Conservation (phyloP, 1,139 yeast genomes). For the Saccharomyces hybrid region DNA sequence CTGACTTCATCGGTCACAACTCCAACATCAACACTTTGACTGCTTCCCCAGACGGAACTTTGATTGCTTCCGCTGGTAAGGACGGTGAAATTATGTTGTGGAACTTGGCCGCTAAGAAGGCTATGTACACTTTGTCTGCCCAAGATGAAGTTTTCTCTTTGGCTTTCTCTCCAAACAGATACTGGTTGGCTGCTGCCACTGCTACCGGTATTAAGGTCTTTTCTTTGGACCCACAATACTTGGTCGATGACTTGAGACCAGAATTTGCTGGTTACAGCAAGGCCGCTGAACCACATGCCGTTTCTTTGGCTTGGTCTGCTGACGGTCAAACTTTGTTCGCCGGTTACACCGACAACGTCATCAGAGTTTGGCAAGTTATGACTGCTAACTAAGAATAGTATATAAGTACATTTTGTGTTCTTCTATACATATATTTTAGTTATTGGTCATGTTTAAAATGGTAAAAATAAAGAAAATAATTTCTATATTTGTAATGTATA, state of each 20-base stretch:
- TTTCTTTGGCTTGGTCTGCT: constrained; percentile 99
- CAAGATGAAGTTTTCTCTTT: constrained; percentile 97
- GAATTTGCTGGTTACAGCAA: constrained; percentile 86
- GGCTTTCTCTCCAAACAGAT: constrained; percentile 99
- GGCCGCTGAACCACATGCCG: constrained; percentile 97
- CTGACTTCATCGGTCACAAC: constrained; percentile 99
- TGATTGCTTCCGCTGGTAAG: constrained; percentile 99
- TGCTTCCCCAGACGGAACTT: constrained; percentile 99
- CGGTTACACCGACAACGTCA: constrained; percentile 99
- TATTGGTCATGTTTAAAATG: constrained; percentile 6
- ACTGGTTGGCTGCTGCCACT: constrained; percentile 99
- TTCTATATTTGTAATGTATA: not conserved
- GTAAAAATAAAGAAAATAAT: not conserved
- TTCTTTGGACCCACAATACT: constrained; percentile 93
- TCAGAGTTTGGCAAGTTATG: constrained; percentile 99
- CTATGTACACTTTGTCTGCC: constrained; percentile 91
- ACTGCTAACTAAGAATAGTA: constrained; percentile 52
- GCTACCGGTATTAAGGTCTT: constrained; percentile 96
- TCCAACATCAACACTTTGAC: constrained; percentile 98
- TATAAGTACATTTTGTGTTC: not conserved
- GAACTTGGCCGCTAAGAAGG: constrained; percentile 87
- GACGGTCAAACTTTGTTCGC: constrained; percentile 99
- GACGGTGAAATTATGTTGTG: constrained; percentile 98
- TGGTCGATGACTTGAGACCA: constrained; percentile 98
- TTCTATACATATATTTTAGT: constrained; percentile 8